Conservation (phyloP, 148 eudicot genomes). For the Silene latifolia region DNA sequence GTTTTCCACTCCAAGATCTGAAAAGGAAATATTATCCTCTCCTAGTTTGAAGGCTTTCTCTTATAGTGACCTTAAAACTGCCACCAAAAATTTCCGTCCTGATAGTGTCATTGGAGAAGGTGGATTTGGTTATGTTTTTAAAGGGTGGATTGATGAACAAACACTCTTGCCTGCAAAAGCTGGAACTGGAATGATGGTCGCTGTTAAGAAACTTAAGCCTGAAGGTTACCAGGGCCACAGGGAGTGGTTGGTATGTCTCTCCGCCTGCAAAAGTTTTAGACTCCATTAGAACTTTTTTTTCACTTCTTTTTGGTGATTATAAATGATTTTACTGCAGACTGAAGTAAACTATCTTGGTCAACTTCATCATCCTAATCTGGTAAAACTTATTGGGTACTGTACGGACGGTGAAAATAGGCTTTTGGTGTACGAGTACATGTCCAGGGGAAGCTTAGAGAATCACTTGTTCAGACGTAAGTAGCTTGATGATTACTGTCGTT, state of each 20-base stretch:
- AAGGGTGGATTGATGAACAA: constrained; percentile 85
- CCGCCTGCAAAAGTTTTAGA: not conserved
- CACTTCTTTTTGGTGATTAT: constrained; percentile 14
- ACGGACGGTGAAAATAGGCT: constrained; percentile 65
- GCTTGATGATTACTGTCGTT: not conserved
- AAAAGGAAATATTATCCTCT: constrained; percentile 55
- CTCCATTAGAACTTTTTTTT: not conserved
- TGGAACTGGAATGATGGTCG: constrained; percentile 77
- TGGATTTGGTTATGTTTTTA: constrained; percentile 77
- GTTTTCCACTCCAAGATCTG: constrained; percentile 45
- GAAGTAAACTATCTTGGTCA: constrained; percentile 77
- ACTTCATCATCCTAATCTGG: constrained; percentile 71
- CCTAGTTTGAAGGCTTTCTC: constrained; percentile 53
- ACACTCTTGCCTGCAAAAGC: constrained; percentile 64
- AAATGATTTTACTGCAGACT: constrained; percentile 42
- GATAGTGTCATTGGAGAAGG: constrained; percentile 89
- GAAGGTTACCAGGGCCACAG: constrained; percentile 85
- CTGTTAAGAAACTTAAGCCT: constrained; percentile 79
- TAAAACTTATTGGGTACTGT: constrained; percentile 79
- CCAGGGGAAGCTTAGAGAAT: constrained; percentile 85
- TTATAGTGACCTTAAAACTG: constrained; percentile 60
- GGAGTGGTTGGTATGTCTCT: constrained; percentile 80
- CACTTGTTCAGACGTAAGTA: constrained; percentile 79
- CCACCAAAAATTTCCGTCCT: constrained; percentile 67
- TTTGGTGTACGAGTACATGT: constrained; percentile 82